Base-by-base conservation (phyloP, 106 monocot species). In the Phalaenopsis aphrodite region DNA sequence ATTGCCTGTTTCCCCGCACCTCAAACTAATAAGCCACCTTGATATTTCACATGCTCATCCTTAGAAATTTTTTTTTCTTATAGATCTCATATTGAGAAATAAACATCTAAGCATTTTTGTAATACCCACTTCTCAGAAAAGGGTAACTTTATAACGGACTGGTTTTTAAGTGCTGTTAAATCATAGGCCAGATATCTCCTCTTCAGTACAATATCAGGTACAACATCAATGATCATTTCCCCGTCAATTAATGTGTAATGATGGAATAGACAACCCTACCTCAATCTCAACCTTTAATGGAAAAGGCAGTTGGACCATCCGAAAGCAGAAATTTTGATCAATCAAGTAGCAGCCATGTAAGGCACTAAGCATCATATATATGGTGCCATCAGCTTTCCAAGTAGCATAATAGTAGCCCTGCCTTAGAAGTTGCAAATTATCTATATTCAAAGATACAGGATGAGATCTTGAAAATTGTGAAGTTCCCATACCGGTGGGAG, bases 331-430 rank as follows among this genome's bases (percentile, higher is more conserved):
- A 78, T 90, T 98, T 48, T 94, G 85, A 83, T 98, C 97, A 74
- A 98, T 89, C 81, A 98, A 87, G 42, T 91, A 98, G 64, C 97
- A 98, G 30, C 97, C 97, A 80, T 94, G 85, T 14, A 56, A 74
- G 19, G 87, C 85, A 76, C 94, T 89, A 73, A 98, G 92, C 94
- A 98, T 98, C 97, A 98, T 94, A 82, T 98, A 98, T 79, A 92
- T 88, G 23, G 97, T 98, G 11, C 97, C 97, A 88, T 98, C 97
- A 75, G 97, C 97, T 84, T 98, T 98, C 97, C 97, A 98, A 24
- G 97, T 98, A 75, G 97, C 90, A 85, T 92, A 98, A 80, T 98
- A 98, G 58, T 98, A 98, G 23, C 97, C 85, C 47, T 94, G 94
- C 56, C 94, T 94, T 55, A 98, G 80, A 48, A 98, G 78, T 79